Evolutionary conservation across 2,329 filamentous ascomycete species (phyloP).

Genomic region (Remersonia thermophila): DNA sequence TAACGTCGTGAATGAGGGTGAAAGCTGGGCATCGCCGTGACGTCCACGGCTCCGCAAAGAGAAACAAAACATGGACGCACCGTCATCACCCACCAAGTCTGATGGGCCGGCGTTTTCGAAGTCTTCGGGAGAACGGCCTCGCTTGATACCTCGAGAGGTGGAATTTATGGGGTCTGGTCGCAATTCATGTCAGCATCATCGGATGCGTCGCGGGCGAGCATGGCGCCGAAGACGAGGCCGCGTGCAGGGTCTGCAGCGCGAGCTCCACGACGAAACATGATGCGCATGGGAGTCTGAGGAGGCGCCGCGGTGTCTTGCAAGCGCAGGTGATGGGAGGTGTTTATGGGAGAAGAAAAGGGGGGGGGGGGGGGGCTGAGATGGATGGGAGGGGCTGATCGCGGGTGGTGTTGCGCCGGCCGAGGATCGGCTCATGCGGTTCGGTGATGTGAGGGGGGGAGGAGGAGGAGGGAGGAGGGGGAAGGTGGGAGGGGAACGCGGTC

Average conservation of each 20-base stretch:
- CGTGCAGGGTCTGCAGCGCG: not conserved
- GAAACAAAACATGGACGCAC: conserved; percentile 42
- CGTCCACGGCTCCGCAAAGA: conserved; percentile 24
- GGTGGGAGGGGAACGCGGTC: too few relatives aligned
- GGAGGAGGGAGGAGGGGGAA: too few relatives aligned
- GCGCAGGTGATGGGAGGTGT: not conserved
- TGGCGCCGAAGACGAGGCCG: not conserved
- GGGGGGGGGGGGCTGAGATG: too few relatives aligned
- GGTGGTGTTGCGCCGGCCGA: not conserved
- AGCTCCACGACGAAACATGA: not conserved
- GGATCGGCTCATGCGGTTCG: not conserved
- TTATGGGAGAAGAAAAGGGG: not conserved
- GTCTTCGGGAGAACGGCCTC: conserved; percentile 62
- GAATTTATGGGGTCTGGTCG: conserved; percentile 37
- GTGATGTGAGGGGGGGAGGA: not conserved
- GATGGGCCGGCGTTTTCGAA: conserved; percentile 42
- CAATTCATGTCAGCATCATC: conserved; percentile 20
- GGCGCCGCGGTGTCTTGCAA: not conserved
- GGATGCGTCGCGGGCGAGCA: conserved; percentile 1
- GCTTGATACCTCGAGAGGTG: conserved; percentile 60
- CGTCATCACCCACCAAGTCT: conserved; percentile 55
- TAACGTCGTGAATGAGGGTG: conserved; percentile 7
- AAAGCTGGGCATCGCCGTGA: not conserved
- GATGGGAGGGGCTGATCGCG: not conserved
- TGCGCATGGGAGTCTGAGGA: not conserved